Base-by-base conservation (phyloP, 2,329 filamentous ascomycete species). In the Fusarium sp. region DNA sequence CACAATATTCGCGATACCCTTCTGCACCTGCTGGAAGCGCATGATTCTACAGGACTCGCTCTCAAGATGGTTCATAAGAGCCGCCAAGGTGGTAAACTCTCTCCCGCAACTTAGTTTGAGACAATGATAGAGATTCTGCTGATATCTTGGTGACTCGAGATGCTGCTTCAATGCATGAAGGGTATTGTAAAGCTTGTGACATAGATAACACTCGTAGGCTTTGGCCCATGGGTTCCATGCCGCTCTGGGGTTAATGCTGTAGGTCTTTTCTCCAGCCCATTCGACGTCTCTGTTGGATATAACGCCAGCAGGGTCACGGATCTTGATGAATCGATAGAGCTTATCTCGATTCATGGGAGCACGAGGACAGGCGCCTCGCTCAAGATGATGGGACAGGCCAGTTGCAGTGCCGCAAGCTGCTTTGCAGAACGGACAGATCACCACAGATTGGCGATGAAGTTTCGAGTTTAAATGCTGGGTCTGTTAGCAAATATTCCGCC, bases 351-450 rank as follows among this genome's bases (percentile, higher is more conserved):
- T 82, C 4, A 89, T 40, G 0, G 74, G 77, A 1, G 86, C 84
- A 0, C 75, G 75, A 0, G 82, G 81, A 57, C 89, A 91, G 1
- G 79, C 75, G n/a, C 85, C 84, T 1, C 72, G 77, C 68, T 92
- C 89, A 3, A 91, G 76, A 68, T 91, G 87, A 74, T 88, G 80
- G 1, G 79, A 74, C 4, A 90, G 70, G 10, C 87, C 88, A 0
- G 84, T 87, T 3, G 87, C 86, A 0, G 84, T 84, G 7, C 82
- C 78, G 63, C 81, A 87, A 5, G 10, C 26, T 3, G 38, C 57
- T 42, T 78, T 75, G 78, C 89, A 91, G 73, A 88, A 90, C 0
- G 85, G 88, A 53, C 89, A 92, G 4, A 36, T 43, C 31, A 62
- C 53, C 7, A 14, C 7, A 2, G 64, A 34, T 6, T 22, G 15